Percentiles rank a stretch among this genome's conserved stretches.
Conservation (phyloP, 2,329 filamentous ascomycete species). For the Aspergillus sp. region DNA sequence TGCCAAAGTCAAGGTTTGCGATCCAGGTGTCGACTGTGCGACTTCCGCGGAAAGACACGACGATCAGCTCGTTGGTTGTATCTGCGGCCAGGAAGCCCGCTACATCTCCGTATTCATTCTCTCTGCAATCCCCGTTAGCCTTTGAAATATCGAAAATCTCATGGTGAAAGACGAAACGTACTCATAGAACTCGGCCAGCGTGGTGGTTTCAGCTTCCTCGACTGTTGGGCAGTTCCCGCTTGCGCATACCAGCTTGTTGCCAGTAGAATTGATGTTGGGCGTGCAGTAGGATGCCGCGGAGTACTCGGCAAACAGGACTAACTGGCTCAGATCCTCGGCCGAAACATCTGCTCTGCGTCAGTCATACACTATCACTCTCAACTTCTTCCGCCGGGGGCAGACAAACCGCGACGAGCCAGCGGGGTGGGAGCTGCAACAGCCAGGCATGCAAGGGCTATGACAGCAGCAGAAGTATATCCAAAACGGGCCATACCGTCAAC, state of each 20-base stretch:
- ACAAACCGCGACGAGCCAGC: constrained; percentile 24
- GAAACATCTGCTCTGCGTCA: constrained; percentile 38
- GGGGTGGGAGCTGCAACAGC: constrained; percentile 10
- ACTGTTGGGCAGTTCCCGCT: constrained; percentile 50
- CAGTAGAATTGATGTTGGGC: constrained; percentile 47
- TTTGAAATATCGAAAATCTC: neutral
- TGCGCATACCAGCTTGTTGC: constrained; percentile 45
- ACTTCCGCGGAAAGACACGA: constrained; percentile 39
- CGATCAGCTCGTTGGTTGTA: constrained; percentile 40
- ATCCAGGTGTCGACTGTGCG: constrained; percentile 32
- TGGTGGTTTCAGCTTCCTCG: constrained; percentile 46
- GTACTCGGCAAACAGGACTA: constrained; percentile 53
- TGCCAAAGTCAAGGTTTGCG: constrained; percentile 31
- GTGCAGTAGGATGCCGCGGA: constrained; percentile 55
- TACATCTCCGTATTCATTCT: constrained; percentile 37
- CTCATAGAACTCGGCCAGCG: constrained; percentile 51
- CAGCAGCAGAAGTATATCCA: constrained; percentile 4
- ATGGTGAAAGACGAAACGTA: constrained; percentile 25
- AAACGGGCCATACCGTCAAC: constrained; percentile 9
- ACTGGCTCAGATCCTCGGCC: constrained; percentile 38
- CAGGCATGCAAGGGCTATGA: constrained; percentile 7
- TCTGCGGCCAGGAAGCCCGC: constrained; percentile 51
- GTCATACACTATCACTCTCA: neutral
- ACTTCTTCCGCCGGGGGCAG: neutral
- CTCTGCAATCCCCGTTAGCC: constrained; percentile 10